Evolutionary conservation across 306 rosid species (phyloP).

Genomic region (Amphicarpaea edgeworthii): DNA sequence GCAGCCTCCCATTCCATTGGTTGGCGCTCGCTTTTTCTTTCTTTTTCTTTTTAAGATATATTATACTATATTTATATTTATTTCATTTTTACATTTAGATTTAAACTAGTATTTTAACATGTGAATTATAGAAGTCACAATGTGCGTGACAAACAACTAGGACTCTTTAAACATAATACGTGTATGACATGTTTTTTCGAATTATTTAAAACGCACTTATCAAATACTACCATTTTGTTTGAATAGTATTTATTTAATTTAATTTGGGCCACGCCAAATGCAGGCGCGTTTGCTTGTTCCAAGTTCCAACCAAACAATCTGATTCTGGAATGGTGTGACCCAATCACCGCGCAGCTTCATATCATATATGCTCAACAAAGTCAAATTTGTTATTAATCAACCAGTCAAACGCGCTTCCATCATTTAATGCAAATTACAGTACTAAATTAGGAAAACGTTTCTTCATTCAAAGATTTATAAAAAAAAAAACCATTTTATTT

Average conservation of each 20-base stretch:
- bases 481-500: no score
- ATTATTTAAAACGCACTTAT: no score
- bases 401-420: background rate
- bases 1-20: background rate
- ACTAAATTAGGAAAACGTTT: background rate
- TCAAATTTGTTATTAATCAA: background rate
- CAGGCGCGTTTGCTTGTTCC: background rate
- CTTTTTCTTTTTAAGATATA: background rate
- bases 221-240: no score
- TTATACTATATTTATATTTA: no score
- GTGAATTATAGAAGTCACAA: no score
- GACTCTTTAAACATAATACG: no score
- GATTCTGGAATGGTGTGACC: background rate
- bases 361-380: background rate
- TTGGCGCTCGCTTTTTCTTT: background rate
- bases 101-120: no score
- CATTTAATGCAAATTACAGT: background rate
- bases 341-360: background rate
- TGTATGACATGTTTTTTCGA: no score
- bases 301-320: background rate
- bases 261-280: background rate
- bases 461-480: no score
- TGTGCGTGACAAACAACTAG: no score
- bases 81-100: no score
- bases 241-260: no score